A percentile compares a stretch with the other conserved stretches of the same genome.
Conservation (phyloP, 148 eudicot genomes). For the Diospyros lotus region DNA sequence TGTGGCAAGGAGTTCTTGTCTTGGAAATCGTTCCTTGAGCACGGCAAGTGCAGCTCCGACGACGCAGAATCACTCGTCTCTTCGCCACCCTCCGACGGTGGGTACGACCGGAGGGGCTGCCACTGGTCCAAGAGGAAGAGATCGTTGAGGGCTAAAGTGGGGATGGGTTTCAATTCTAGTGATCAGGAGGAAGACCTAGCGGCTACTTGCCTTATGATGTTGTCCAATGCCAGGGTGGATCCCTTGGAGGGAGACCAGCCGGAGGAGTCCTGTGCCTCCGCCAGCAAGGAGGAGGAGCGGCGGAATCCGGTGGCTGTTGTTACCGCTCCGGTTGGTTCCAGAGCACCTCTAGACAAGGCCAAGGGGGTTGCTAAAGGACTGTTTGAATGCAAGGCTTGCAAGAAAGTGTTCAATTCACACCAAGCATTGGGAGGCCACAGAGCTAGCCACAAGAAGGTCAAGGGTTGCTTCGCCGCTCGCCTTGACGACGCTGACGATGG, state of each 20-base stretch:
- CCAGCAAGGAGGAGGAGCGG: slow-evolving; percentile 36
- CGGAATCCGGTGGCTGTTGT: slow-evolving; percentile 9
- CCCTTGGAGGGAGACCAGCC: slow-evolving; percentile 19
- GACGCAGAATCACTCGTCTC: slow-evolving; percentile 57
- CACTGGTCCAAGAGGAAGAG: slow-evolving; percentile 77
- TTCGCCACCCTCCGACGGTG: slow-evolving; percentile 42
- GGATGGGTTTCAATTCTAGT: slow-evolving; percentile 21
- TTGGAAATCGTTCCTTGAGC: slow-evolving; percentile 87
- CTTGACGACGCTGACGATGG: slow-evolving; percentile 22
- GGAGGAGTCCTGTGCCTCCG: slow-evolving; percentile 49
- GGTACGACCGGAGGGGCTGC: slow-evolving; percentile 27
- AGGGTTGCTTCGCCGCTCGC: slow-evolving; percentile 52
- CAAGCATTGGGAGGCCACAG: slow-evolving; percentile 60
- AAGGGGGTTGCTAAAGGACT: slow-evolving; percentile 33
- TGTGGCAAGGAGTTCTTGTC: slow-evolving; percentile 78
- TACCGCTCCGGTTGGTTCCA: not conserved
- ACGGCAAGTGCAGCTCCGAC: slow-evolving; percentile 63
- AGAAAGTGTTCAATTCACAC: slow-evolving; percentile 56
- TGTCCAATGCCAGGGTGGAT: slow-evolving; percentile 41
- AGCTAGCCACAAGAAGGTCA: slow-evolving; percentile 60
- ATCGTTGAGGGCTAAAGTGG: slow-evolving; percentile 55
- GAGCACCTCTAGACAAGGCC: slow-evolving; percentile 22
- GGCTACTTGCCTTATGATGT: slow-evolving; percentile 37
- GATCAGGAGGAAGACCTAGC: slow-evolving; percentile 42
- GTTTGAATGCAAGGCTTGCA: slow-evolving; percentile 61